Base-by-base conservation (phyloP, 208 protist species). In the Trypanosoma cruzi region DNA sequence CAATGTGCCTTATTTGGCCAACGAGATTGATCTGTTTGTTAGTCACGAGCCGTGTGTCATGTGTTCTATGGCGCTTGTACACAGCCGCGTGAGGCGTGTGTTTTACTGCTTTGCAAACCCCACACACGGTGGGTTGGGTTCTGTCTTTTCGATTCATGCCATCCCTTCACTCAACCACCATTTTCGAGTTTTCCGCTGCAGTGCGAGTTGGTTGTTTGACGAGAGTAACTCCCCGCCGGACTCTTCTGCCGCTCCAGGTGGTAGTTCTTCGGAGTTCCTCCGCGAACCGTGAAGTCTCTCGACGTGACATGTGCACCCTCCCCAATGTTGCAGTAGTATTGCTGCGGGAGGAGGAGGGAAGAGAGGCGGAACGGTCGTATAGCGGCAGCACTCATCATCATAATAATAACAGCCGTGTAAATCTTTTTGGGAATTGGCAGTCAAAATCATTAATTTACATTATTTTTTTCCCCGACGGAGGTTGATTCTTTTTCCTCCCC, bases 31-130 rank as follows among this genome's bases (percentile, higher is more conserved):
- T 69, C 34, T 97, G 0, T 88, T 91, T 66, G 84, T 95, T 62
- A 96, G 77, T 11, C 87, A 97, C 66, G 96, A 98, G 73, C 96
- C 96, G 26, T 98, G 96, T 58, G 82, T 93, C 22, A 98, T 98
- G 94, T 98, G 96, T 60, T 75, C 89, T 57, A 98, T 98, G 96
- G 96, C 92, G 16, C 86, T 98, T 40, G 82, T 98, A 16, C 96
- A 98, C 82, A 96, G 92, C 32, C 84, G 96, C 52, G 80, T 94
- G 26, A 71, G 77, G 22, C 83, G 85, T 2, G 90, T 97, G 4
- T 96, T 94, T 65, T 97, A 87, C 73, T 81, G 85, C 14, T 88
- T 85, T 36, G 79, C 64, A 0, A 96, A 96, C 68, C 0, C 28
- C 6, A 77, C 77, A 20, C 80, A 90, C 63, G 92, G 92, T 42